phyloP scores from a whole-genome alignment of 2,329 filamentous ascomycete genomes.

The Coniochaeta hoffmannii region DNA sequence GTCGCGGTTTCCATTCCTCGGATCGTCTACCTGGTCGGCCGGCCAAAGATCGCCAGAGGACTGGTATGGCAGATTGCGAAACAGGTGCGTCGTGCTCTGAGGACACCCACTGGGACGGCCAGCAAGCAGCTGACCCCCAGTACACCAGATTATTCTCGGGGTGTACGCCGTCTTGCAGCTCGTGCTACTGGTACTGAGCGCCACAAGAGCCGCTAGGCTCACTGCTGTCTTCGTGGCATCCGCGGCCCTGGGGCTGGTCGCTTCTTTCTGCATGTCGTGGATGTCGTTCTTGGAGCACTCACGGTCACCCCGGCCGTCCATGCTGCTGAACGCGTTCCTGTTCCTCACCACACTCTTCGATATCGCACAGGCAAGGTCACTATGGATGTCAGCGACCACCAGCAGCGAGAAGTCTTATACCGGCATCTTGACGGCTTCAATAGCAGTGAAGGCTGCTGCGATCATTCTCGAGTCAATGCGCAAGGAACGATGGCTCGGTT shows the following conservation, averaged over 20 bases:
- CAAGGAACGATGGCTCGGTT: constrained; percentile 30
- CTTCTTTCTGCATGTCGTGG: constrained; percentile 20
- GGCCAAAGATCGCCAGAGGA: constrained; percentile 22
- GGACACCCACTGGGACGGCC: not conserved
- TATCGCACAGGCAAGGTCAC: constrained; percentile 30
- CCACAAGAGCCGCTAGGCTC: constrained; percentile 11
- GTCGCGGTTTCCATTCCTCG: constrained; percentile 25
- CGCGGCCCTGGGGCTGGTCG: constrained; percentile 14
- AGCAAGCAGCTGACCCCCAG: not conserved
- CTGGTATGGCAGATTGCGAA: constrained; percentile 24
- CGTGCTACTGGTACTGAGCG: constrained; percentile 21
- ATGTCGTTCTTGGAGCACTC: constrained; percentile 24
- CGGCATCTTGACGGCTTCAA: constrained; percentile 24
- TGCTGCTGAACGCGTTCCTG: constrained; percentile 32
- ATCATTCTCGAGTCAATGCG: constrained; percentile 28
- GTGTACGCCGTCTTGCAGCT: constrained; percentile 23
- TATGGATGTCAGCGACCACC: constrained; percentile 26
- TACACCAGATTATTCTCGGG: constrained; percentile 14
- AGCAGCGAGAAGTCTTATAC: constrained; percentile 15
- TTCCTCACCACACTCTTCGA: constrained; percentile 36
- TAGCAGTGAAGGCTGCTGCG: constrained; percentile 27
- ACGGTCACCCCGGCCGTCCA: constrained; percentile 30
- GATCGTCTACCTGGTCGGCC: constrained; percentile 21
- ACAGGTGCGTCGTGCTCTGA: constrained; percentile 15
- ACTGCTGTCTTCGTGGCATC: constrained; percentile 13